Evolutionary conservation across 2,329 filamentous ascomycete genomes (phyloP), one percentile per base, ranked within the genome.

Genomic region (Botrytis galanthina): DNA sequence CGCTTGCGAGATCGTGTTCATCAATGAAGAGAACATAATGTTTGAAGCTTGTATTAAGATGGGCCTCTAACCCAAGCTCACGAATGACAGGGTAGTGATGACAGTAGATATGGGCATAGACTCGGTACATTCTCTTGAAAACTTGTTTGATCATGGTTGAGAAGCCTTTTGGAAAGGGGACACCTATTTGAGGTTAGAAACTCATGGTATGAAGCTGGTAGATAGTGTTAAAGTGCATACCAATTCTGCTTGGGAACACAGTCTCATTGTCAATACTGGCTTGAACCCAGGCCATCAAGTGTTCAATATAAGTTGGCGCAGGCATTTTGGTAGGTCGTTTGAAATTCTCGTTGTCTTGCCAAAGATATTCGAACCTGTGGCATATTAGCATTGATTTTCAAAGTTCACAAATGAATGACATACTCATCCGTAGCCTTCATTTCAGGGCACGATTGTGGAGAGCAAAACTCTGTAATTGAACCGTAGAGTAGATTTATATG

Each of bases 391-490:
- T 63, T 60, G 16, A 8, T 72, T 37, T 73, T 59, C 72, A 12
- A 22, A 18, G 12, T 48, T 48, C 51, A n/a, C 5, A 20, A 69
- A 22, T 20, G 32, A 32, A n/a, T 39, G 6, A 77, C 89, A 77
- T 87, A 96, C 92, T 99, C 96, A 84, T 99, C 97, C 16, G 96
- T 99, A n/a, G 96, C 96, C 84, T 99, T 99, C 96, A 99, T 99
- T 85, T 98, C 96, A 0, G 96, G 96, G 83, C 96, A 99, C 77
- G 94, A 94, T 82, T 96, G 92, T 46, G 96, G 95, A 39, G 96
- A 98, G 87, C 96, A 99, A 84, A 99, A 99, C 82, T 99, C 96
- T 74, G 96, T 99, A 82, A 99, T 99, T 77, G 96, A 96, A 74
- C 97, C 97, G 83, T 99, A 99, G 74, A 99, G 91, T 51, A 99